phyloP scores from a whole-genome alignment of 805 yeast genomes.

The Brettanomyces naardenensis region DNA sequence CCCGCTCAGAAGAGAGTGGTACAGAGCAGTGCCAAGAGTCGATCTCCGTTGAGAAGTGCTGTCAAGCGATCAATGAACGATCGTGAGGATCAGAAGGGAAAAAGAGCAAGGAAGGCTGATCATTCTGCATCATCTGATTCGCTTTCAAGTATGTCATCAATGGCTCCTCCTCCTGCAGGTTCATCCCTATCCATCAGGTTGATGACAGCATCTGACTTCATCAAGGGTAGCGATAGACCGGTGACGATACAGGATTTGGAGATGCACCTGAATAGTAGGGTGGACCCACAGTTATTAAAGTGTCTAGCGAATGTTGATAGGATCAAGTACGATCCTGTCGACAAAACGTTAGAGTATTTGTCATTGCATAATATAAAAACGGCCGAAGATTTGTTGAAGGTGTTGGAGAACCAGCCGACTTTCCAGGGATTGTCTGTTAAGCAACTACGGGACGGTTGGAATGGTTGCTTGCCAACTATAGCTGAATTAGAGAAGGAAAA shows the following conservation, averaged over 20 bases:
- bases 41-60: conserved; percentile 3
- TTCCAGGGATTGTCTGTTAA: conserved; percentile 83
- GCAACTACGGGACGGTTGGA: conserved; percentile 84
- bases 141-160: neutral
- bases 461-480: conserved; percentile 74
- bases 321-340: conserved; percentile 56
- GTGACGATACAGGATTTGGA: conserved; percentile 59
- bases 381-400: conserved; percentile 66
- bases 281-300: conserved; percentile 57
- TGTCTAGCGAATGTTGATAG: conserved; percentile 70
- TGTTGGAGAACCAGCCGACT: conserved; percentile 72
- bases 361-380: conserved; percentile 83
- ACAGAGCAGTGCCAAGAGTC: conserved; percentile 2
- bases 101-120: conserved; percentile 9
- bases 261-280: conserved; percentile 55
- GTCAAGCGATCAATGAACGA: conserved; percentile 8
- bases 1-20: conserved; percentile 29
- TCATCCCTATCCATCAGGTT: conserved; percentile 59
- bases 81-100: conserved; percentile 6
- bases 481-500: conserved; percentile 70
- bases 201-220: conserved; percentile 84
- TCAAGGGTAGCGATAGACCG: conserved; percentile 65
- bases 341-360: conserved; percentile 71
- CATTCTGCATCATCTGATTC: neutral
- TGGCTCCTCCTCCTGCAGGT: neutral